Evolutionary conservation across 2,329 filamentous ascomycete genomes (phyloP).

Genomic region (Plectosphaerella plurivora): DNA sequence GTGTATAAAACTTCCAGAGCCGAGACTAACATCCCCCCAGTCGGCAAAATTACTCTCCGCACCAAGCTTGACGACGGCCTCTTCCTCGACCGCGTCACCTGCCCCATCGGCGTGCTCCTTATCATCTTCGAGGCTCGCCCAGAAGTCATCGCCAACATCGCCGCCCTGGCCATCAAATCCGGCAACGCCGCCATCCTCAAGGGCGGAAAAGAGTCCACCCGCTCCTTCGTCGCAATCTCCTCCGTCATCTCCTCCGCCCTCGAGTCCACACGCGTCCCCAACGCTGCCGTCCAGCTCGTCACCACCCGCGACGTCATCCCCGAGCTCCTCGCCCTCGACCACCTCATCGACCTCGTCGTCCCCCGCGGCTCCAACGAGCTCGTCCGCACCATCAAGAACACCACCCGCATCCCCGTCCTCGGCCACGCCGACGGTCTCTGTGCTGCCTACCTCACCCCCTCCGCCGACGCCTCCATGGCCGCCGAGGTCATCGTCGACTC

Average conservation of each 20-base stretch:
- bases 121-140: conserved; percentile 98
- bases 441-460: conserved; percentile 75
- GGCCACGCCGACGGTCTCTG: conserved; percentile 96
- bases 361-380: conserved; percentile 88
- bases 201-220: conserved; percentile 89
- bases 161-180: conserved; percentile 91
- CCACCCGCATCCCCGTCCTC: conserved; percentile 90
- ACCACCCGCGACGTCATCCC: conserved; percentile 88
- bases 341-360: conserved; percentile 90
- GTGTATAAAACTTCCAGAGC: not conserved
- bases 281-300: conserved; percentile 86
- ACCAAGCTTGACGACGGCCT: conserved; percentile 85
- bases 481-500: conserved; percentile 79
- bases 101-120: conserved; percentile 93
- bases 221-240: conserved; percentile 92
- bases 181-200: conserved; percentile 97
- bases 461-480: conserved; percentile 69
- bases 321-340: conserved; percentile 79
- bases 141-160: conserved; percentile 98
- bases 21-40: conserved; percentile 31
- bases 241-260: conserved; percentile 78
- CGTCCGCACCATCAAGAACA: conserved; percentile 82
- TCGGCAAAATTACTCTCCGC: conserved; percentile 78
- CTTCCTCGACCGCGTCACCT: conserved; percentile 80
- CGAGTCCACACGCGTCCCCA: conserved; percentile 68